Evolutionary conservation across 352 stramenopile genomes (phyloP).

Genomic region (Phytophthora multivora): DNA sequence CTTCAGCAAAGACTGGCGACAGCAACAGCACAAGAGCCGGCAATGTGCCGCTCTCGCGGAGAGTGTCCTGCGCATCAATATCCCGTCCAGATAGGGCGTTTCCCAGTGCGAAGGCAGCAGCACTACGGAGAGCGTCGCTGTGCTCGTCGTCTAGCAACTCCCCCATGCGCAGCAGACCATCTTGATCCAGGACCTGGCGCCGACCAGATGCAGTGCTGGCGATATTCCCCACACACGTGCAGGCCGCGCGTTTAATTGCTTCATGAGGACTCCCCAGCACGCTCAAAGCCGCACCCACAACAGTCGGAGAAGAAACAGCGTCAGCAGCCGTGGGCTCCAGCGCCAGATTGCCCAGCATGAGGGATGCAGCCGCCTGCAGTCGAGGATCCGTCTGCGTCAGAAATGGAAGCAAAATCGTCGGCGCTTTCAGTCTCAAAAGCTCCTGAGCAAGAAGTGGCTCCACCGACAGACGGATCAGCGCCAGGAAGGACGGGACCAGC

Average conservation of each 20-base stretch:
- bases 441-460: conserved; percentile 60
- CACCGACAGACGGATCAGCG: conserved; percentile 64
- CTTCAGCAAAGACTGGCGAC: conserved; percentile 65
- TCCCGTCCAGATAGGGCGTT: conserved; percentile 70
- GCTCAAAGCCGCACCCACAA: conserved; percentile 49
- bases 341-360: conserved; percentile 69
- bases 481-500: conserved; percentile 65
- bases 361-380: conserved; percentile 64
- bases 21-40: conserved; percentile 64
- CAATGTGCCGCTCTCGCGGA: conserved; percentile 63
- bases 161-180: conserved; percentile 48
- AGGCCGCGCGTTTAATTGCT: conserved; percentile 59
- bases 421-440: conserved; percentile 55
- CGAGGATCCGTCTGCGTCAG: conserved; percentile 52
- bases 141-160: conserved; percentile 55
- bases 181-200: conserved; percentile 50
- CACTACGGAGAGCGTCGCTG: conserved; percentile 61
- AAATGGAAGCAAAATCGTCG: conserved; percentile 47
- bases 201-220: conserved; percentile 45
- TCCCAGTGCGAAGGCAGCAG: conserved; percentile 65
- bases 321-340: conserved; percentile 40
- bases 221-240: conserved; percentile 62
- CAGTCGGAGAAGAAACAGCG: conserved; percentile 34
- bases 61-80: conserved; percentile 56
- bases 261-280: conserved; percentile 61